Percentiles rank a stretch among this genome's conserved stretches.
phyloP scores from a whole-genome alignment of 108 stramenopile genomes.

The Discostella stelligeroides region DNA sequence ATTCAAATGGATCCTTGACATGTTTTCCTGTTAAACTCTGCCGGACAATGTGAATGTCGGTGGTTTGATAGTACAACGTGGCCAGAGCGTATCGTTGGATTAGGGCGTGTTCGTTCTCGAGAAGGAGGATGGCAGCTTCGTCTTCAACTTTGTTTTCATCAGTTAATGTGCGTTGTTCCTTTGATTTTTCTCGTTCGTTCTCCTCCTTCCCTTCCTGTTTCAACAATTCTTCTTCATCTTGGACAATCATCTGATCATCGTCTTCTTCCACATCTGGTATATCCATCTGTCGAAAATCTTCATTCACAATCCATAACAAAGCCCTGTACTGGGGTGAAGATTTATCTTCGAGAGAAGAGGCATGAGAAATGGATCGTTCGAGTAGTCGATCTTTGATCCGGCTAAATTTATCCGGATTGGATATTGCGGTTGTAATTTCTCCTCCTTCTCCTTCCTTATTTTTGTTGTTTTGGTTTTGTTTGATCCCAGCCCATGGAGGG shows the following conservation, averaged over 20 bases:
- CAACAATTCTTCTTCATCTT: too few relatives aligned
- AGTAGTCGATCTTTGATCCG: slow-evolving; percentile 51
- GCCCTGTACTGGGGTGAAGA: slow-evolving; percentile 45
- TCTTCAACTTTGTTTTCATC: too few relatives aligned
- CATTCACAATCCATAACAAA: slow-evolving; percentile 33
- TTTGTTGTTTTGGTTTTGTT: too few relatives aligned
- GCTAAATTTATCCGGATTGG: slow-evolving; percentile 19
- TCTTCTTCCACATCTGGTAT: slow-evolving; percentile 21
- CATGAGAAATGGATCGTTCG: slow-evolving; percentile 45
- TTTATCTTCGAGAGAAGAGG: slow-evolving; percentile 27
- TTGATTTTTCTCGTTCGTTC: too few relatives aligned
- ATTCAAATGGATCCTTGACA: slow-evolving; percentile 13
- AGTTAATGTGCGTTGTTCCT: too few relatives aligned
- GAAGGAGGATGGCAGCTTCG: too few relatives aligned
- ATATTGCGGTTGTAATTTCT: neutral
- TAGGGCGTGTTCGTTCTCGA: slow-evolving; percentile 28
- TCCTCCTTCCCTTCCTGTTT: too few relatives aligned
- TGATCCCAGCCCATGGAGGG: neutral
- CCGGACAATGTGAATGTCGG: slow-evolving; percentile 21
- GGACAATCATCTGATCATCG: slow-evolving; percentile 1
- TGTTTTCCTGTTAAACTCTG: slow-evolving; percentile 6
- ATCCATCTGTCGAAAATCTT: slow-evolving; percentile 44
- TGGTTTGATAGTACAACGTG: slow-evolving; percentile 46
- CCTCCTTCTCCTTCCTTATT: slow-evolving; percentile 6
- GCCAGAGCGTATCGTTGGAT: slow-evolving; percentile 47